Evolutionary conservation across 2,329 filamentous ascomycete species (phyloP).

Genomic region (Pezicula neosporulosa): DNA sequence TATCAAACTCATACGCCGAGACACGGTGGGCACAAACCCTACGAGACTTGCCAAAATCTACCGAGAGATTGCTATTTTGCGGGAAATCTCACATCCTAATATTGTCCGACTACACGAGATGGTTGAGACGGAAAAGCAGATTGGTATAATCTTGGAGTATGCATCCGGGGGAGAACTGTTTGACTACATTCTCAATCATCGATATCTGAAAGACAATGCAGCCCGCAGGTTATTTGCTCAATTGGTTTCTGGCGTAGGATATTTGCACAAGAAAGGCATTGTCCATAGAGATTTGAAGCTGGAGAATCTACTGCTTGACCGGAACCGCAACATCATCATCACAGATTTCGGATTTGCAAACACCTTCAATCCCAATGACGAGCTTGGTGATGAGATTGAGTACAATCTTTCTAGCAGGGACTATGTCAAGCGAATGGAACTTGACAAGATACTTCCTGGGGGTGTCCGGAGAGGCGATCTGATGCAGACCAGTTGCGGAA

Average conservation of each 20-base stretch:
- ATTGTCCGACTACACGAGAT: conserved; percentile 97
- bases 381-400: conserved; percentile 87
- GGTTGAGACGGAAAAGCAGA: conserved; percentile 95
- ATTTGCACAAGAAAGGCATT: conserved; percentile 97
- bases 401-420: conserved; percentile 83
- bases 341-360: conserved; percentile 99
- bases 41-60: conserved; percentile 93
- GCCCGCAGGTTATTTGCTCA: conserved; percentile 92
- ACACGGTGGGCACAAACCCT: conserved; percentile 84
- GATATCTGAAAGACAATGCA: conserved; percentile 91
- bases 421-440: conserved; percentile 79
- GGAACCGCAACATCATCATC: conserved; percentile 98
- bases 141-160: conserved; percentile 97
- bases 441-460: conserved; percentile 74
- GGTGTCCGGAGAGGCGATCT: conserved; percentile 84
- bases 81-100: conserved; percentile 87
- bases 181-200: conserved; percentile 95
- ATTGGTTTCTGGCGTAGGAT: conserved; percentile 92
- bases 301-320: conserved; percentile 90
- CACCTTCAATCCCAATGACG: conserved; percentile 87
- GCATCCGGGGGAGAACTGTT: conserved; percentile 96
- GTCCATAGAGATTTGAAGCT: conserved; percentile 96
- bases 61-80: conserved; percentile 89
- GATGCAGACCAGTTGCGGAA: conserved; percentile 99
- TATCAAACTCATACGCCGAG: conserved; percentile 95